Evolutionary conservation across 2,329 filamentous ascomycete genomes (phyloP), one percentile per base, ranked within the genome.

Genomic region (Fusarium virguliforme): DNA sequence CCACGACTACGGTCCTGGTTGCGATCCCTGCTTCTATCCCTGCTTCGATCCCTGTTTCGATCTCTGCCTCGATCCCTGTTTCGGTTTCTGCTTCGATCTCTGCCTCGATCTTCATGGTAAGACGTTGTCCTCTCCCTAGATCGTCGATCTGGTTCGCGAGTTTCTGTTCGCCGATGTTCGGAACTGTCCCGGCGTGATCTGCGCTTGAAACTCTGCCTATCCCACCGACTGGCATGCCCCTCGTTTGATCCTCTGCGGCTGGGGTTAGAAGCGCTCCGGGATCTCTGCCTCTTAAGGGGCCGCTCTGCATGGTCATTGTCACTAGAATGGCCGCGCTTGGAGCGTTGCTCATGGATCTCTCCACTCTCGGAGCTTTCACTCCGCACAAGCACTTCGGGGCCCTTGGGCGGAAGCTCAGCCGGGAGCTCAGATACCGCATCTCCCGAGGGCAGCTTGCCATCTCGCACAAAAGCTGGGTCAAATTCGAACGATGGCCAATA

Each of bases 381-480:
- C 46, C 62, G 68, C 34, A 53, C 43, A 18, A 18, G 18, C 15
- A 50, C 28, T 48, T 70, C 58, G 7, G 64, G 59, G 28, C 40
- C 34, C 57, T 53, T 56, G 22, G 53, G 26, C 10, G 62, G 57
- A 7, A 68, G 53, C 37, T 60, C 64, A 35, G 69, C 64, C 22
- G 64, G 57, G 10, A 68, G 55, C 30, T 58, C 62, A 35, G 68
- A 66, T 26, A 77, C 40, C 7, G 73, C 60, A 18, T 75, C 65
- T n/a, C 67, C 75, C 65, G 64, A 64, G 15, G 72, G 74, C 15
- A 74, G 61, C 37, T 71, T 73, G 46, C 70, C 74, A 46, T 75
- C 69, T 51, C 65, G 70, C 40, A 72, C 68, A 68, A 87, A 86
- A 3, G 80, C 81, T 3, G 85, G 85, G 70, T 87, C 85, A 35